These are phyloP conservation scores for Rubroboletus pulcherrimus DNA, from an alignment of 768 basidiomycete genomes.

Conservation along the genomic window DNA sequence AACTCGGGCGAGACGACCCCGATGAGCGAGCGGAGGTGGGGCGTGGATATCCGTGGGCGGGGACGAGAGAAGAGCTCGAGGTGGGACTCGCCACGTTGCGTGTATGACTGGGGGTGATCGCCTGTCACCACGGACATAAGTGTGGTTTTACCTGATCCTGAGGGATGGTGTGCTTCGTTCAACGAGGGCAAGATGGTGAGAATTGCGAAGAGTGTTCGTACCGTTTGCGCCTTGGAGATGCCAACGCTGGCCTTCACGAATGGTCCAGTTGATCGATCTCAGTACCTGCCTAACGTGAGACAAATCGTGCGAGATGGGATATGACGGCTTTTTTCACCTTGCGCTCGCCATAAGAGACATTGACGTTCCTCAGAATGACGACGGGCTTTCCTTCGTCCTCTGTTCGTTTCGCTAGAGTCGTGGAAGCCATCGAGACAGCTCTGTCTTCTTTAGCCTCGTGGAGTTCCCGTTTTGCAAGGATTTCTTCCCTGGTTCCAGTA, in stretches of 20 bases:
- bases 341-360: conserved; percentile 65
- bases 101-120: conserved; percentile 94
- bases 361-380: conserved; percentile 62
- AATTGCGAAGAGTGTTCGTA: conserved; percentile 23
- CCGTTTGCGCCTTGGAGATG: conserved; percentile 89
- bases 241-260: conserved; percentile 82
- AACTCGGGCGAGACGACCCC: conserved; percentile 88
- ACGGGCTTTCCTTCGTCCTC: conserved; percentile 37
- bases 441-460: conserved; percentile 1
- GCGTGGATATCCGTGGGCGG: conserved; percentile 64
- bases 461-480: conserved; percentile 32
- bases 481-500: conserved; percentile 48
- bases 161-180: background rate
- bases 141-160: conserved; percentile 94
- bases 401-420: background rate
- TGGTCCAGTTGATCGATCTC: conserved; percentile 74
- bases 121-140: conserved; percentile 87
- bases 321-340: conserved; percentile 38
- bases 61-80: conserved; percentile 60
- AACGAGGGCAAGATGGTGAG: background rate
- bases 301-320: background rate
- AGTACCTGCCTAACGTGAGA: conserved; percentile 52
- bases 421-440: background rate
- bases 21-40: conserved; percentile 59
- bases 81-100: conserved; percentile 45